Percentiles rank a stretch among this genome's conserved stretches.
Conservation (phyloP, 805 yeast species). For the Limtongozyma cylindracea region DNA sequence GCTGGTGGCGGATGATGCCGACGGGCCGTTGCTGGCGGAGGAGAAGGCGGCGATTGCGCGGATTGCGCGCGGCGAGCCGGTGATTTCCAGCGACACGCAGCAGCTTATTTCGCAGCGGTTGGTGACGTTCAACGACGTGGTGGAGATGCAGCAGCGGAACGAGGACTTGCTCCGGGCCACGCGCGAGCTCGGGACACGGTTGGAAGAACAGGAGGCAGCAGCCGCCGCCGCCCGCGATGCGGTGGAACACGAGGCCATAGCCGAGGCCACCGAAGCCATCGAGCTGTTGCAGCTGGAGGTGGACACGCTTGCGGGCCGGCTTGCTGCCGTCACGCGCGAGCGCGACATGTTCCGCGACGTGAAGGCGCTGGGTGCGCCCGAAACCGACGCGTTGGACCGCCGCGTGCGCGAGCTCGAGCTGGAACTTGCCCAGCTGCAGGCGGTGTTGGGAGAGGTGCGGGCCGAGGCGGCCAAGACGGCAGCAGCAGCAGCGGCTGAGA, state of each 20-base stretch:
- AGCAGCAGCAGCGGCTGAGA: too few relatives aligned
- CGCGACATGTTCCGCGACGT: too few relatives aligned
- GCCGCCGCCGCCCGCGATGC: conserved; percentile 1
- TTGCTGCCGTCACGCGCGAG: conserved; percentile 5
- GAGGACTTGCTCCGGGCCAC: conserved; percentile 43
- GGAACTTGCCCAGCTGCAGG: too few relatives aligned
- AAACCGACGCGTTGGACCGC: too few relatives aligned
- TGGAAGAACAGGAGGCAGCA: conserved; percentile 37
- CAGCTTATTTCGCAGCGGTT: conserved; percentile 45
- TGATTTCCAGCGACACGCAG: conserved; percentile 34
- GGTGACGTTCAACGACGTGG: conserved; percentile 38
- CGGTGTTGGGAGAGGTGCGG: too few relatives aligned
- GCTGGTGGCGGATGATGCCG: conserved; percentile 25
- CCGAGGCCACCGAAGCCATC: conserved; percentile 2
- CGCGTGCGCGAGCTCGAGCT: too few relatives aligned
- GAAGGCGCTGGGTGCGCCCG: too few relatives aligned
- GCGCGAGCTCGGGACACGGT: conserved; percentile 42
- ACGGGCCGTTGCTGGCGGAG: conserved; percentile 30
- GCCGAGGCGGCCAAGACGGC: too few relatives aligned
- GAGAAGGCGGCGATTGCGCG: conserved; percentile 31
- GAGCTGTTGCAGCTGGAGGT: too few relatives aligned
- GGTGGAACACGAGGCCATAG: conserved; percentile 5
- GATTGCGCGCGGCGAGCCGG: conserved; percentile 7
- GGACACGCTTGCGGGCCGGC: conserved; percentile 13
- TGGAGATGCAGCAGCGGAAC: conserved; percentile 51